Evolutionary conservation across 2,329 filamentous ascomycete species (phyloP).

Genomic region (Epichloe aotearoae): DNA sequence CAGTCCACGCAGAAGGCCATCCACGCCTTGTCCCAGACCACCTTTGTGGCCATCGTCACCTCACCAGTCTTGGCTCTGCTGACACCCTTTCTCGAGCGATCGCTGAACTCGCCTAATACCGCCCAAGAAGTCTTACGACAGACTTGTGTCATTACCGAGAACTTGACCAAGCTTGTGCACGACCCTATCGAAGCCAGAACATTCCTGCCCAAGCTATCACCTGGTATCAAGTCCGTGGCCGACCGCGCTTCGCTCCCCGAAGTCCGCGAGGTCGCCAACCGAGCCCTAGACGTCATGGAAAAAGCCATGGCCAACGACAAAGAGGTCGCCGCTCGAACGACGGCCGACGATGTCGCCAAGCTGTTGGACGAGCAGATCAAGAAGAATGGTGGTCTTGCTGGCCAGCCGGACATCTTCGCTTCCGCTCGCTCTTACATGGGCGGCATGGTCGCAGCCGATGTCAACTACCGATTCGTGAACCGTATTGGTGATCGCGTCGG

Average conservation of each 20-base stretch:
- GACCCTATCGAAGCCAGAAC: slow-evolving; percentile 86
- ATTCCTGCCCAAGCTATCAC: slow-evolving; percentile 88
- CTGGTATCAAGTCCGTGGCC: slow-evolving; percentile 80
- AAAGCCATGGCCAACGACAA: slow-evolving; percentile 76
- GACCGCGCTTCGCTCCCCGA: slow-evolving; percentile 86
- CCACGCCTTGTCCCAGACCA: slow-evolving; percentile 90
- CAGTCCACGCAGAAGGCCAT: slow-evolving; percentile 90
- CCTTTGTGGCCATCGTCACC: slow-evolving; percentile 94
- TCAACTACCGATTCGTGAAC: slow-evolving; percentile 66
- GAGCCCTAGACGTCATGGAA: slow-evolving; percentile 75
- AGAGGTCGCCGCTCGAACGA: slow-evolving; percentile 51
- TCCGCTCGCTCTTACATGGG: slow-evolving; percentile 61
- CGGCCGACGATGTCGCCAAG: slow-evolving; percentile 59
- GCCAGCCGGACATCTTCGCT: slow-evolving; percentile 50
- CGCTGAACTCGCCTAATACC: slow-evolving; percentile 81
- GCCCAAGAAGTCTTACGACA: slow-evolving; percentile 89
- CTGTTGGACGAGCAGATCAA: slow-evolving; percentile 66
- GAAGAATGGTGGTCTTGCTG: slow-evolving; percentile 49
- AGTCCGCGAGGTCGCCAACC: slow-evolving; percentile 76
- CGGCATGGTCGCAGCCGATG: slow-evolving; percentile 75
- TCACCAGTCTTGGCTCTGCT: slow-evolving; percentile 89
- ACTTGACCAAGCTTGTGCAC: slow-evolving; percentile 95
- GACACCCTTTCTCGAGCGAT: slow-evolving; percentile 86
- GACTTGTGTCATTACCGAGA: slow-evolving; percentile 93
- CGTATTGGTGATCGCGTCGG: slow-evolving; percentile 56